Evolutionary conservation across 1,284 basidiomycete species (phyloP), one percentile per base, ranked within the genome.

Genomic region (Baeospora myosura): DNA sequence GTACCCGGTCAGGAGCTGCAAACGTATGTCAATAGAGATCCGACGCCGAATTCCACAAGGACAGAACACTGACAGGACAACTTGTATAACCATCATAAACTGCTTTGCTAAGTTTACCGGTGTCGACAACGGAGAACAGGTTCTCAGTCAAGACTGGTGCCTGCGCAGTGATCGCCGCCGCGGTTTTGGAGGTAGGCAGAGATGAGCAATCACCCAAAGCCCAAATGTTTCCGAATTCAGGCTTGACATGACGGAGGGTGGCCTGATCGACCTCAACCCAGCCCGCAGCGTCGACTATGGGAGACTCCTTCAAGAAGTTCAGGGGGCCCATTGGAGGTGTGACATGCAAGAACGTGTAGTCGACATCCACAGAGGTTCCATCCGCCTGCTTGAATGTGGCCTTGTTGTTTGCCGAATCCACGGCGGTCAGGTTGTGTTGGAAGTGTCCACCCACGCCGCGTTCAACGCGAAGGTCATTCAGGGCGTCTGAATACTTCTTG

Each of bases 101-200:
- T 1, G 86, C 89, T 30, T 59, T 56, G 20, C 78, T 74, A 38
- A 88, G 59, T 52, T 78, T 76, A 39, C 88, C 88, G 1, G 74
- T 81, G 50, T 83, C 74, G 56, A 91, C 67, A 32, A 88, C 65
- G 23, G 78, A 76, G 60, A 80, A 82, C 39, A 97, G 26, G 65
- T 98, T 98, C 63, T 95, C 88, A 1, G 86, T 80, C 38, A 98
- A 71, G 2, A 98, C 84, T n/a, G 95, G 95, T 0, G 88, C 82
- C 61, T 98, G 90, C 0, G 78, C 79, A 1, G 88, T 92, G 55
- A 97, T 88, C 1, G 94, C 95, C 2, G 95, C 94, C 0, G 88
- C 90, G 1, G 95, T 98, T 74, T 96, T 98, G 62, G 88, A 92
- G 10, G 92, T 98, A 4, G 94, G 93, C 32, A 96, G 66, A 40